A percentile compares a stretch with the other conserved stretches of the same genome.
These are phyloP conservation scores for Candida tammaniensis DNA, from an alignment of 805 yeast genomes.

Conservation along the genomic window DNA sequence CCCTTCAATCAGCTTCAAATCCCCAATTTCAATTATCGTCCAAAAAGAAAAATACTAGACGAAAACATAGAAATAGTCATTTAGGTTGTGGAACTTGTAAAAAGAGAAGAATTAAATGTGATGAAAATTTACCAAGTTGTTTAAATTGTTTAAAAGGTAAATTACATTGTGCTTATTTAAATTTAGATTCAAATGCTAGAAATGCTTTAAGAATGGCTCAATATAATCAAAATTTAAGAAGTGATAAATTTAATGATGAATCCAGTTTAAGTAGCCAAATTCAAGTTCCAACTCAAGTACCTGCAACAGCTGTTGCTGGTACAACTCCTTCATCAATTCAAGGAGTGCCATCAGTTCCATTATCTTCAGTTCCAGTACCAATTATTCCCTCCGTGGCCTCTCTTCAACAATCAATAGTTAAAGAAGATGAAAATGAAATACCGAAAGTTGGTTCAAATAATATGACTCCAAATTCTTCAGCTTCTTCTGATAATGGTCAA, in stretches of 20 bases:
- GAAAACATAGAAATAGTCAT: slow-evolving; percentile 68
- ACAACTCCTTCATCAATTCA: no score
- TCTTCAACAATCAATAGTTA: no score
- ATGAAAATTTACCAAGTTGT: slow-evolving; percentile 49
- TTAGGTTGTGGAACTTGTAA: slow-evolving; percentile 69
- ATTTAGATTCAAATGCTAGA: slow-evolving; percentile 47
- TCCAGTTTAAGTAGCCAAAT: background rate
- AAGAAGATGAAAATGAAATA: no score
- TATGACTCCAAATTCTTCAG: no score
- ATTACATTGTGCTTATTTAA: slow-evolving; percentile 44
- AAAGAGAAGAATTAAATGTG: slow-evolving; percentile 50
- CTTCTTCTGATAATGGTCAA: no score
- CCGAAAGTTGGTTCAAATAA: no score
- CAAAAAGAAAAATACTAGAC: slow-evolving; percentile 44
- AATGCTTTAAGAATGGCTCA: slow-evolving; percentile 51
- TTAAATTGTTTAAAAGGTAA: slow-evolving; percentile 46
- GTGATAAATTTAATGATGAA: slow-evolving; percentile 19
- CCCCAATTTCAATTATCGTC: slow-evolving; percentile 14
- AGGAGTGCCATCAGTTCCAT: no score
- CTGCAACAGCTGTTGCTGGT: no score
- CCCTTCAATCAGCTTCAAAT: slow-evolving; percentile 12
- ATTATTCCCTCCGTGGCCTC: no score
- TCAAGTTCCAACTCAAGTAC: slow-evolving; percentile 2
- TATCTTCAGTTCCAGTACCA: no score
- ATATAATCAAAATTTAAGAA: slow-evolving; percentile 34